These are phyloP conservation scores for Clavispora carvajalis DNA, from an alignment of 805 yeast genomes.

Conservation along the genomic window DNA sequence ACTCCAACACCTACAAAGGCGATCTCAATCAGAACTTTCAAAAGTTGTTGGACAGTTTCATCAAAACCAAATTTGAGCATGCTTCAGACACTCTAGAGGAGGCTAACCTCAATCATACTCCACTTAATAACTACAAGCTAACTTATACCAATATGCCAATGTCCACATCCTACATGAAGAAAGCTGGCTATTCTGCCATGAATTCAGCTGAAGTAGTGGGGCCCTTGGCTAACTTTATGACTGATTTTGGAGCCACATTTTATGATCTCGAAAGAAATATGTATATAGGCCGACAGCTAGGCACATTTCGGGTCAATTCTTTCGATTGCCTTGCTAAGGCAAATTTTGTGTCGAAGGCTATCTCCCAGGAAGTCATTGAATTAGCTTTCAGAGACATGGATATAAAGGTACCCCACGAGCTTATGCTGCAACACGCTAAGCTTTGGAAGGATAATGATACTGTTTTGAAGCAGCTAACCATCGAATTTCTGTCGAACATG, in stretches of 20 bases:
- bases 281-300: conserved; percentile 45
- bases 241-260: conserved; percentile 44
- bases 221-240: conserved; percentile 27
- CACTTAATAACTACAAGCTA: conserved; percentile 10
- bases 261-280: conserved; percentile 30
- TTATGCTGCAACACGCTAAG: conserved; percentile 34
- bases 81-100: background rate
- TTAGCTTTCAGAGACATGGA: conserved; percentile 43
- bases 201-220: conserved; percentile 31
- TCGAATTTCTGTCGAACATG: conserved; percentile 33
- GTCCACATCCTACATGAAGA: conserved; percentile 27
- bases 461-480: conserved; percentile 33
- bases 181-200: conserved; percentile 27
- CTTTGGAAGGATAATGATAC: conserved; percentile 47
- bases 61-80: background rate
- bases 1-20: conserved; percentile 39
- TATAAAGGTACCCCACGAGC: conserved; percentile 26
- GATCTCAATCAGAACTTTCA: conserved; percentile 37
- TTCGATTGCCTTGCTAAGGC: conserved; percentile 47
- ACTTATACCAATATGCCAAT: conserved; percentile 28
- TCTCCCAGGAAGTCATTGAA: conserved; percentile 45
- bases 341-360: conserved; percentile 41
- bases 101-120: background rate
- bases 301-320: conserved; percentile 46
- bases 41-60: background rate